Base-by-base conservation (phyloP, 768 basidiomycete genomes). In the Phylloporus sp. region DNA sequence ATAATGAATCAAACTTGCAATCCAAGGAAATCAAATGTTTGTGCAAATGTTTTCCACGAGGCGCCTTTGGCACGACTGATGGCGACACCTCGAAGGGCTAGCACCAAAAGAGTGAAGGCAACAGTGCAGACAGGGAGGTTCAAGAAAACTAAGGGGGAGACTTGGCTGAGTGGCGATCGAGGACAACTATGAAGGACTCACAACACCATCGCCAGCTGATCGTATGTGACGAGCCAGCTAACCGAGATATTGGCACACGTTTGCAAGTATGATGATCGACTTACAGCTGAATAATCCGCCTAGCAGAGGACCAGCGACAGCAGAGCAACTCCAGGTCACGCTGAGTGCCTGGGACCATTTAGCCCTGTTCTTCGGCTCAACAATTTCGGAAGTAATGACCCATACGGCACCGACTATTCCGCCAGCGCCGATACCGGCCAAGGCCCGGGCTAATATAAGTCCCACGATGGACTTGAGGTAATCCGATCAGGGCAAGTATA, bases 331-430 rank as follows among this genome's bases (percentile, higher is more conserved):
- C 90, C 90, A 92, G 32, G 90, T 92, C 48, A 91, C 66, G 57
- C 89, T 91, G 28, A 91, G 76, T 18, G 88, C 88, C 66, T 88
- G 87, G 11, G 87, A 89, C 90, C 88, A 92, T 65, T 83, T 88
- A 44, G 88, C 85, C 51, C 88, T 81, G 52, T 78, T 72, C 54
- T 72, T 75, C 26, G 82, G 76, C 65, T 85, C 81, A 36, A 92
- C 90, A 52, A 93, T 82, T 66, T 93, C 90, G 56, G 89, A 80
- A 40, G 88, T 91, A 52, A 93, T 85, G 22, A 88, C 81, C 91
- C 91, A 92, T 31, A 92, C 89, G 38, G 86, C 79, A 64, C 81
- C 81, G 52, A 91, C 90, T 56, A 93, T 91, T 9, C 91, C 91
- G 31, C 91, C 91, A 15, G 85, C 91, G n/a, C 91, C 91, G 52